phyloP scores from a whole-genome alignment of 2,329 filamentous ascomycete genomes.

The Cladorrhinum sp. region DNA sequence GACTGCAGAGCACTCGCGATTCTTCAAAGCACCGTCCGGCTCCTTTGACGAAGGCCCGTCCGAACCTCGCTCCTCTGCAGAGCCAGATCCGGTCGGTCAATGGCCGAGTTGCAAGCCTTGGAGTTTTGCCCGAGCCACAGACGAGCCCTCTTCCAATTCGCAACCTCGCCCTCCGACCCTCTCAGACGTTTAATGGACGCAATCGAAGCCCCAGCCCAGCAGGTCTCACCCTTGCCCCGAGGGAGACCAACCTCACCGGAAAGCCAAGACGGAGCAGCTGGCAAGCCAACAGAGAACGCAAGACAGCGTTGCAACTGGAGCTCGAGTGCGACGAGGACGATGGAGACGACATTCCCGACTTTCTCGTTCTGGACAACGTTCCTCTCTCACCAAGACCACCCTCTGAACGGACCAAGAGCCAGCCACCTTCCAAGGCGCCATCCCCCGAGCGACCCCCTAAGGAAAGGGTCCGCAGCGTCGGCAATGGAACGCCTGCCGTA shows the following conservation, averaged over 20 bases:
- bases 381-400: slow-evolving; percentile 72
- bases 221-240: slow-evolving; percentile 43
- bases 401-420: slow-evolving; percentile 53
- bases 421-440: slow-evolving; percentile 50
- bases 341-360: slow-evolving; percentile 74
- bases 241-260: slow-evolving; percentile 39
- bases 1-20: slow-evolving; percentile 32
- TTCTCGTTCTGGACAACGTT: slow-evolving; percentile 76
- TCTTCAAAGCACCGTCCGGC: slow-evolving; percentile 32
- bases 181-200: slow-evolving; percentile 41
- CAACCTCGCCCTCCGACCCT: slow-evolving; percentile 38
- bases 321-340: slow-evolving; percentile 75
- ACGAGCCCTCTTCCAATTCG: slow-evolving; percentile 32
- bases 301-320: slow-evolving; percentile 68
- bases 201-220: slow-evolving; percentile 54
- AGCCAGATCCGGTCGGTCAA: slow-evolving; percentile 46
- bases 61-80: slow-evolving; percentile 45
- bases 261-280: slow-evolving; percentile 62
- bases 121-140: slow-evolving; percentile 33
- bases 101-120: slow-evolving; percentile 49
- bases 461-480: slow-evolving; percentile 52
- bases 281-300: slow-evolving; percentile 64
- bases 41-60: slow-evolving; percentile 36
- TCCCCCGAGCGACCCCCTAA: slow-evolving; percentile 53
- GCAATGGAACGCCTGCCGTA: slow-evolving; percentile 62